Evolutionary conservation across 768 basidiomycete genomes (phyloP).

Genomic region (Sarcodon sp.): DNA sequence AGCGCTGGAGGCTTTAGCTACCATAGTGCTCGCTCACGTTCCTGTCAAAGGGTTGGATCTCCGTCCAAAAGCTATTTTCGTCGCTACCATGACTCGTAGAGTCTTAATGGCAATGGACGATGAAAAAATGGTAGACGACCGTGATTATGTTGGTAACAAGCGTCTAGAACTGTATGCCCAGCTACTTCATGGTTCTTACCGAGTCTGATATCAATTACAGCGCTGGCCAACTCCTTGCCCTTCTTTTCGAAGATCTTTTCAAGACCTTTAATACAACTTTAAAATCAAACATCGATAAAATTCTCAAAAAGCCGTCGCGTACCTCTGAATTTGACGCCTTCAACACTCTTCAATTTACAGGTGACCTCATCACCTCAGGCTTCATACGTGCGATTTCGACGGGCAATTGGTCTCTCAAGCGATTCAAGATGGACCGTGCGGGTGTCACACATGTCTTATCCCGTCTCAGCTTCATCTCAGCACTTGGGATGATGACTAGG

Average conservation of each 20-base stretch:
- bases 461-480: slow-evolving; percentile 91
- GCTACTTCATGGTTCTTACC: background rate
- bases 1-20: slow-evolving; percentile 91
- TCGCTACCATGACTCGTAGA: slow-evolving; percentile 93
- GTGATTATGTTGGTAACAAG: slow-evolving; percentile 99
- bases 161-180: slow-evolving; percentile 85
- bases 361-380: slow-evolving; percentile 91
- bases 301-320: slow-evolving; percentile 89
- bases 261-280: slow-evolving; percentile 97
- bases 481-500: slow-evolving; percentile 99
- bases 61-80: slow-evolving; percentile 88
- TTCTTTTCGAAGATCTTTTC: slow-evolving; percentile 97
- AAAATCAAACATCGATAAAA: slow-evolving; percentile 92
- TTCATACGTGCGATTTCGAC: slow-evolving; percentile 97
- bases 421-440: slow-evolving; percentile 98
- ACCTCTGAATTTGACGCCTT: slow-evolving; percentile 92
- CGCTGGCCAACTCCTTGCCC: slow-evolving; percentile 88
- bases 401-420: slow-evolving; percentile 97
- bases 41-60: slow-evolving; percentile 86
- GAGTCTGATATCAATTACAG: slow-evolving; percentile 25
- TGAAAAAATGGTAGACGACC: slow-evolving; percentile 94
- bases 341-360: slow-evolving; percentile 90
- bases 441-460: slow-evolving; percentile 97
- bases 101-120: slow-evolving; percentile 96
- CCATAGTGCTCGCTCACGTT: slow-evolving; percentile 94